Evolutionary conservation across 192 early-diverging fungal genomes (phyloP).

Genomic region (Coemansia sp.): DNA sequence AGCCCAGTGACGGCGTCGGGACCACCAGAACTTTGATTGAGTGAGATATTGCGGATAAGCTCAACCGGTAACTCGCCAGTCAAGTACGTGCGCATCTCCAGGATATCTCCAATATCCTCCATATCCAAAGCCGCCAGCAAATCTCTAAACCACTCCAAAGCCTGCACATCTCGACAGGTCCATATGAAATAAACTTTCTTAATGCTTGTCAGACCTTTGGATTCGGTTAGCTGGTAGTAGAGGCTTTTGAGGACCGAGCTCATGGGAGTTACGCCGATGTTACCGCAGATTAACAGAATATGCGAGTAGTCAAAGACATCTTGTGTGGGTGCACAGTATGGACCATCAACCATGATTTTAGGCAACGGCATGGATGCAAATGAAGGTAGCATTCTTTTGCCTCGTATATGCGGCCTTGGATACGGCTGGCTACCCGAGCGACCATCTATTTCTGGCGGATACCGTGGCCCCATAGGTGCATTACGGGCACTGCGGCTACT

Average conservation of each 20-base stretch:
- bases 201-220: conserved; percentile 8
- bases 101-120: conserved; percentile 55
- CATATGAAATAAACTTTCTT: conserved; percentile 64
- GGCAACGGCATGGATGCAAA: conserved; percentile 43
- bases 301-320: conserved; percentile 68
- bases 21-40: conserved; percentile 54
- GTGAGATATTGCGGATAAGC: conserved; percentile 61
- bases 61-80: conserved; percentile 59
- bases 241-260: conserved; percentile 67
- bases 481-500: conserved; percentile 6
- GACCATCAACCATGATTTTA: conserved; percentile 70
- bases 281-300: conserved; percentile 61
- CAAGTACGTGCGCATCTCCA: conserved; percentile 66
- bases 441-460: conserved; percentile 26
- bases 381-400: conserved; percentile 17
- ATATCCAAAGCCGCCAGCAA: conserved; percentile 60
- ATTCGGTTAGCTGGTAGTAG: conserved; percentile 52
- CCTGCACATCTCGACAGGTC: conserved; percentile 62
- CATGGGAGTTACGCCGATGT: conserved; percentile 77
- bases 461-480: conserved; percentile 2
- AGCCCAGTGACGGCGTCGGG: conserved; percentile 72
- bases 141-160: conserved; percentile 69
- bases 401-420: neutral
- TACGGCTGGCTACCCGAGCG: neutral
- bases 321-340: conserved; percentile 77